Base-by-base conservation (phyloP, 1,284 basidiomycete species). In the Austroboletus rostrupii region DNA sequence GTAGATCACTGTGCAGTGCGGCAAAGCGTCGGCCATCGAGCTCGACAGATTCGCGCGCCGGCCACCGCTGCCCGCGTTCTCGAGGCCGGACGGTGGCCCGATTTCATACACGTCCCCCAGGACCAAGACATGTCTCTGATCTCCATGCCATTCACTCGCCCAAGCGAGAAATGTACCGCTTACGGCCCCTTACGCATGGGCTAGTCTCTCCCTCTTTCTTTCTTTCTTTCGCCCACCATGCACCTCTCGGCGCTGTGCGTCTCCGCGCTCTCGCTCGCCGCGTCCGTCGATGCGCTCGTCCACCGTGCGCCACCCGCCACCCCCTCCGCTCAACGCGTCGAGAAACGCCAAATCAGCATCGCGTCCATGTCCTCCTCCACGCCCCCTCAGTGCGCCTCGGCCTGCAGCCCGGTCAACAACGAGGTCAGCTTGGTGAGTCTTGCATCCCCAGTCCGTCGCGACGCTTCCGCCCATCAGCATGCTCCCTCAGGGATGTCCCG, bases 371-470 rank as follows among this genome's bases (percentile, higher is more conserved):
- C 60, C 8, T 40, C 19, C 9, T 37, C 53, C 1, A 54, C 68
- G 1, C 74, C 74, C 26, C 37, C 68, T 0, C 57, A 69, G 43
- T 76, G 75, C 47, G 47, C 61, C 33, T 53, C 67, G n/a, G 50
- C 33, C 11, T 76, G 74, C 54, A 56, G 59, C 51, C 65, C 69
- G 1, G 57, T 72, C 43, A 62, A 60, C 47, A 47, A 41, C 35
- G 54, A 61, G 43, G 43, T 70, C 50, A 37, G 43, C 35, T 29
- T 55, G 37, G 69, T 67, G 43, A 56, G 62, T 32, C 21, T 55
- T 17, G 7, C 29, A 1, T 20, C n/a, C 13, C 2, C 8, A 16
- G 17, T 28, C 29, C 12, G 5, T 35, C 16, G 3, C 33, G n/a
- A 14, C 5, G n/a, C 38, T 14, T 29, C 45, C 23, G 28, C 45